Base-by-base conservation (phyloP, 1,284 basidiomycete genomes). In the Malassezia slooffiae region DNA sequence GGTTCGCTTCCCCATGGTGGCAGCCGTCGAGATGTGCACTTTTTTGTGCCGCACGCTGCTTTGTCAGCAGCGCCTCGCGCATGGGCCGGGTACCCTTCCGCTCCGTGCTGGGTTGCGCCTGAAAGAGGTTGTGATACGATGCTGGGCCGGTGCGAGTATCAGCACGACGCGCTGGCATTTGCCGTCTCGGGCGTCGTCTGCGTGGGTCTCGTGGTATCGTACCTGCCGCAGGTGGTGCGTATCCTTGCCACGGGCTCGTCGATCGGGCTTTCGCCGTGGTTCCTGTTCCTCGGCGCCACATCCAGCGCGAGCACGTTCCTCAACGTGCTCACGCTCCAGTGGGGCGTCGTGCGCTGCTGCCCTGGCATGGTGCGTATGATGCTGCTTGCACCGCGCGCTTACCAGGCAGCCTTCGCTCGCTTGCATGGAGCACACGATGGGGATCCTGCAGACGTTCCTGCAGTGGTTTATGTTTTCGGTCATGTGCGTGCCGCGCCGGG, bases 191-290 rank as follows among this genome's bases (percentile, higher is more conserved):
- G 76, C 12, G 73, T 79, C 15, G 78, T 96, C 46, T 83, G 84
- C 54, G 65, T 77, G 46, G 91, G 91, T 9, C 75, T 95, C 31
- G 72, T 89, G 49, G 69, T 87, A 46, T 93, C 88, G 33, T 95
- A 93, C 71, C 70, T 82, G 9, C 90, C 90, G 2, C 89, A 93
- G 24, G 87, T 90, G 51, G 80, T 88, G 59, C 71, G 65, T 38
- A 66, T 67, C 44, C 34, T 55, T 29, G 29, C 72, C 40, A 76
- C 80, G 33, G 76, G 79, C 30, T 83, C 86, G 0, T 89, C 85
- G 0, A 80, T 89, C 56, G 89, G 89, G 0, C 80, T 93, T 52
- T 88, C 84, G 49, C 86, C 88, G 40, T 85, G 85, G 80, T 97
- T 86, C 68, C 73, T 96, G n/a, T 75, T 96, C 2, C 77, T 96